Base-by-base conservation (phyloP, 1,139 yeast genomes). In the Meyerozyma athensensis region DNA sequence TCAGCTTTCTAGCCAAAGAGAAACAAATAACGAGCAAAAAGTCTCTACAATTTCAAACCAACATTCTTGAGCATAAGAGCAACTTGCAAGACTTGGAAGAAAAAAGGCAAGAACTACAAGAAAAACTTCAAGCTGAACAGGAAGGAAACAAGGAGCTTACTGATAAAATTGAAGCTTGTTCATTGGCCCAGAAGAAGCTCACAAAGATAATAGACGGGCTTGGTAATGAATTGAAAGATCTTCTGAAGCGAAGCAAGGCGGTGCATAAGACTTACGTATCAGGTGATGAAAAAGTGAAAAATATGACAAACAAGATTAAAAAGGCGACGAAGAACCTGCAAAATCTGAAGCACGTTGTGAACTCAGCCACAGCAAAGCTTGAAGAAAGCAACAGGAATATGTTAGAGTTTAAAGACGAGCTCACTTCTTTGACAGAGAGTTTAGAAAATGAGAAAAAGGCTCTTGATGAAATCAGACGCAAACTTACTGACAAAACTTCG, bases 401-500 rank as follows among this genome's bases (percentile, higher is more conserved):
- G 22, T 47, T 50, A 7, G 70, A 68, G 32, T 70, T 58, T 43
- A 58, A 61, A 32, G 40, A 44, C 2, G 77, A 81, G 37, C 50
- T 81, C 12, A 62, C 58, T 2, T 62, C 58, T n/a, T 62, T 86
- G 14, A 65, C 69, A 17, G 44, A 44, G 4, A 63, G 73, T 4
- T 64, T 86, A 21, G 68, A 64, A 12, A 43, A 42, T 0, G 96
- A 90, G 53, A 77, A 75, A 41, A 54, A 54, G 0, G 67, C 64
- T 26, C 63, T 92, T 18, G 83, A 78, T 41, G 72, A 72, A 26
- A 81, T 90, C 14, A 79, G 92, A 51, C 52, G 69, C 8, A 77
- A 77, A 21, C 68, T 92, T 39, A 79, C 87, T 12, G 82, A 79
- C 38, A 86, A 87, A 53, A 92, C 95, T 0, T 73, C 80, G 10